A percentile compares a stretch with the other conserved stretches of the same genome.
Evolutionary conservation across 305 asterid genomes (phyloP).

Genomic region (Solanum hybrid): DNA sequence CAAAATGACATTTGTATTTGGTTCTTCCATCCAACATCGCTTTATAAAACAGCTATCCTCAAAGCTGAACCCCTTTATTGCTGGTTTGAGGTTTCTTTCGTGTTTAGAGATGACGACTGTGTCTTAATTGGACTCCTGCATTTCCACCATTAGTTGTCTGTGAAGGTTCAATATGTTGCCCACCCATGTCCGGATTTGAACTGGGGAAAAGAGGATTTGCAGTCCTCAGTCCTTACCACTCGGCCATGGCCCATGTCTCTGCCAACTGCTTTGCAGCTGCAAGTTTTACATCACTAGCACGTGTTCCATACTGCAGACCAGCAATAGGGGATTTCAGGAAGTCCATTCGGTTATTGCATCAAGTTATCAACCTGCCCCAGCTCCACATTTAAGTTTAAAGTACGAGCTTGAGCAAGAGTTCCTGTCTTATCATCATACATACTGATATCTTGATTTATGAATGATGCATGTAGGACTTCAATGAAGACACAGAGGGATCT

Average conservation of each 20-base stretch:
- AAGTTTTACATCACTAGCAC: constrained; percentile 71
- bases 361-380: constrained; percentile 59
- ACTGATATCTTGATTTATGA: constrained; percentile 54
- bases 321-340: constrained; percentile 83
- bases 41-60: constrained; percentile 68
- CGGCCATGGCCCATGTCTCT: constrained; percentile 1
- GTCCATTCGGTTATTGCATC: constrained; percentile 90
- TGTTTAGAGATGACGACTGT: constrained; percentile 30
- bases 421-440: constrained; percentile 38
- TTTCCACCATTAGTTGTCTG: not conserved
- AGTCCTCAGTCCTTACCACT: not conserved
- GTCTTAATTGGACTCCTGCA: constrained; percentile 39
- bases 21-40: constrained; percentile 58
- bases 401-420: constrained; percentile 79
- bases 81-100: constrained; percentile 23
- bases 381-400: constrained; percentile 80
- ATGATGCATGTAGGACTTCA: constrained; percentile 77
- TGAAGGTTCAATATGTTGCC: constrained; percentile 16
- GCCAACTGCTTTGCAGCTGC: constrained; percentile 83
- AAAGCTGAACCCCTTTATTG: constrained; percentile 73
- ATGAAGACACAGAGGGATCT: constrained; percentile 89
- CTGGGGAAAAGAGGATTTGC: not conserved
- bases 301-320: constrained; percentile 58
- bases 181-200: constrained; percentile 27
- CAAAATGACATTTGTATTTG: constrained; percentile 33